phyloP scores from a whole-genome alignment of 192 early-diverging fungal genomes.

The Backusella australiensis region DNA sequence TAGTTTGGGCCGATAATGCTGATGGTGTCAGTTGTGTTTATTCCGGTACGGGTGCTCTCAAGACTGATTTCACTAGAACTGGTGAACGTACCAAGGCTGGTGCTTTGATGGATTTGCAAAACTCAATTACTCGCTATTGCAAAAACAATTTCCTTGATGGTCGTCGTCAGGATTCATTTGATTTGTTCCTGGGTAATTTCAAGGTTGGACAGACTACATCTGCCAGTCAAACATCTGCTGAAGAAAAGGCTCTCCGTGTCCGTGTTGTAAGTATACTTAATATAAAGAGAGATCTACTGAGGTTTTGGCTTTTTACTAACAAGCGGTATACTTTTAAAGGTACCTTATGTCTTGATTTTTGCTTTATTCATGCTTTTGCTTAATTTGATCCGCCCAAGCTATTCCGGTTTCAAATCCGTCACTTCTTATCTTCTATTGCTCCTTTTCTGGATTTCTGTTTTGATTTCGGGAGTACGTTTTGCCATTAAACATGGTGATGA shows the following conservation, averaged over 20 bases:
- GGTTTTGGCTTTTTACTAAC: neutral
- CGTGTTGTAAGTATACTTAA: slow-evolving; percentile 43
- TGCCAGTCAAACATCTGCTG: slow-evolving; percentile 38
- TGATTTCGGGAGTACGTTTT: slow-evolving; percentile 40
- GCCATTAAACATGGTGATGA: slow-evolving; percentile 43
- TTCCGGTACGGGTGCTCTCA: slow-evolving; percentile 95
- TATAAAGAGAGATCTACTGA: neutral
- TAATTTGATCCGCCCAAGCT: slow-evolving; percentile 45
- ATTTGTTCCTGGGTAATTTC: slow-evolving; percentile 80
- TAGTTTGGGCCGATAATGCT: slow-evolving; percentile 98
- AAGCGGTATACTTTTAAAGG: neutral
- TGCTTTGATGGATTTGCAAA: slow-evolving; percentile 76
- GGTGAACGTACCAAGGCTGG: slow-evolving; percentile 86
- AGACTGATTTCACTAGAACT: slow-evolving; percentile 97
- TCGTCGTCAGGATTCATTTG: slow-evolving; percentile 86
- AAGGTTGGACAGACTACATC: slow-evolving; percentile 27
- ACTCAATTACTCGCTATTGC: slow-evolving; percentile 83
- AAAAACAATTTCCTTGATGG: slow-evolving; percentile 97
- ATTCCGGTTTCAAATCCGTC: slow-evolving; percentile 19
- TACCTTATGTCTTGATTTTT: slow-evolving; percentile 37
- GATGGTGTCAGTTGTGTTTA: slow-evolving; percentile 90
- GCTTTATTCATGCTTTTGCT: slow-evolving; percentile 52
- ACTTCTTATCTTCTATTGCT: slow-evolving; percentile 37
- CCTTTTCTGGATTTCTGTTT: slow-evolving; percentile 46
- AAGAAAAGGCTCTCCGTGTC: slow-evolving; percentile 54